Percentiles rank a stretch among this genome's conserved stretches.
Conservation (phyloP, 306 rosid species). For the Geum urbanum region DNA sequence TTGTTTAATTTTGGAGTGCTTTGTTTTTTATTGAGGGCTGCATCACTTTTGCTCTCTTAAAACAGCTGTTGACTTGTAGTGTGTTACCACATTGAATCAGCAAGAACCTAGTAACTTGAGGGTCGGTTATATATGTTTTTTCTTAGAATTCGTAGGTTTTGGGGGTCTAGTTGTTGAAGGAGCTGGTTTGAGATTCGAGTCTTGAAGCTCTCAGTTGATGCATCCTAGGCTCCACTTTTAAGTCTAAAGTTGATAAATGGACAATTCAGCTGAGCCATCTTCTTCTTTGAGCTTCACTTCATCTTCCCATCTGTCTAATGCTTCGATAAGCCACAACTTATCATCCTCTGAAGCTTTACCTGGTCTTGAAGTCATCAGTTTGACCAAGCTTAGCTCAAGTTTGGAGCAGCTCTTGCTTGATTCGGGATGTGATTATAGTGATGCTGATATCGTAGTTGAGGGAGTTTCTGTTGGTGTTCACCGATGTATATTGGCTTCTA, state of each 20-base stretch:
- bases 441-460: constrained; percentile 47
- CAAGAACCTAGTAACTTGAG: background rate
- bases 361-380: constrained; percentile 61
- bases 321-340: constrained; percentile 50
- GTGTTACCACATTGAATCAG: background rate
- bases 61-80: background rate
- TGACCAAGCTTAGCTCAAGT: constrained; percentile 48
- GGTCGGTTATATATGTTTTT: background rate
- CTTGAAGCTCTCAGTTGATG: constrained; percentile 6
- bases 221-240: constrained; percentile 3
- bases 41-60: background rate
- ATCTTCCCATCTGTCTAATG: constrained; percentile 69
- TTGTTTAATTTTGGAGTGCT: background rate
- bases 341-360: constrained; percentile 44
- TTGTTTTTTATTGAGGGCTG: background rate
- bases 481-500: constrained; percentile 47
- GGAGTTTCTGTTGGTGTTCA: constrained; percentile 41
- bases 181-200: background rate
- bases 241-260: constrained; percentile 38
- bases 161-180: background rate
- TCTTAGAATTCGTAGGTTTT: background rate
- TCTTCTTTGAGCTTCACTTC: constrained; percentile 88
- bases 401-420: constrained; percentile 46
- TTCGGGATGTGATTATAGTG: constrained; percentile 38
- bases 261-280: constrained; percentile 67